These are phyloP conservation scores for Rhizopus arrhizus DNA, from an alignment of 371 early-diverging fungal species.

Conservation along the genomic window DNA sequence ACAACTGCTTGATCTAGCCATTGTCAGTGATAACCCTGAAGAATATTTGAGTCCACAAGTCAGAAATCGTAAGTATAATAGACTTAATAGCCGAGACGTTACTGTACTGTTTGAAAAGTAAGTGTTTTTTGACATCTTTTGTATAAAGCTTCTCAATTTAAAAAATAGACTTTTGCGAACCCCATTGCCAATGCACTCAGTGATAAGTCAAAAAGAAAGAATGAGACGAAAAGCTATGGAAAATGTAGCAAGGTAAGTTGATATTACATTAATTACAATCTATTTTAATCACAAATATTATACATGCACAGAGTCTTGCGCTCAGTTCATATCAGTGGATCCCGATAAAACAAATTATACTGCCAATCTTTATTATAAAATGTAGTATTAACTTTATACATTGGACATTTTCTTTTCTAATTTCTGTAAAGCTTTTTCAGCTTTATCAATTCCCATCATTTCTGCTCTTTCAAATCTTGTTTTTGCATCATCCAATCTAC, in stretches of 20 bases:
- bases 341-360: slow-evolving; percentile 12
- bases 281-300: neutral
- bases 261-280: neutral
- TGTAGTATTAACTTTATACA: neutral
- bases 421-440: slow-evolving; percentile 42
- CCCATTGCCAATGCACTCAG: slow-evolving; percentile 15
- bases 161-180: slow-evolving; percentile 28
- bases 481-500: slow-evolving; percentile 70
- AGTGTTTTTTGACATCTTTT: slow-evolving; percentile 14
- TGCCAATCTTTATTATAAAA: no score
- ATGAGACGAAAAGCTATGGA: slow-evolving; percentile 50
- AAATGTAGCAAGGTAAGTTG: slow-evolving; percentile 52
- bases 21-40: slow-evolving; percentile 70
- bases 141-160: neutral
- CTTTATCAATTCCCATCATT: slow-evolving; percentile 63
- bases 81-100: slow-evolving; percentile 65
- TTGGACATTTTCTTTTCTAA: slow-evolving; percentile 33
- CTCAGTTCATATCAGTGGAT: slow-evolving; percentile 36
- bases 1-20: slow-evolving; percentile 69
- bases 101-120: slow-evolving; percentile 83
- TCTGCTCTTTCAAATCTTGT: slow-evolving; percentile 67
- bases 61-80: slow-evolving; percentile 63
- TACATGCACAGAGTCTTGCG: slow-evolving; percentile 34
- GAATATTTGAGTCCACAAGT: slow-evolving; percentile 68
- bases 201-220: slow-evolving; percentile 32